Conservation (phyloP, 2,329 filamentous ascomycete genomes). For the Fusarium sterilihyphosum region DNA sequence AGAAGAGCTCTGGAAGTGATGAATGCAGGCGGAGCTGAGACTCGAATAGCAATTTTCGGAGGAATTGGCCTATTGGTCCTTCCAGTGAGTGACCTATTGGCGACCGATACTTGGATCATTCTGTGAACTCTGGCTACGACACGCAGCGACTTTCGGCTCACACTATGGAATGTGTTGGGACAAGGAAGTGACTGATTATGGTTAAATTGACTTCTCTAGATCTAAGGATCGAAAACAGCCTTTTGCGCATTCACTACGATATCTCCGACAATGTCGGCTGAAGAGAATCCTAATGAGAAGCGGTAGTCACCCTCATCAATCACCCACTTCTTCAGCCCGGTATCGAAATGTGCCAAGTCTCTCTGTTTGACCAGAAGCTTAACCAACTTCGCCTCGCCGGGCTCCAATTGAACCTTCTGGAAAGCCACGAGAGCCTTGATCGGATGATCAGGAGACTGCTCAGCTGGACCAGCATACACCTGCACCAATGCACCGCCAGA, state of each 20-base stretch:
- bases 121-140: fast-evolving
- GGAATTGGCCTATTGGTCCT: fast-evolving
- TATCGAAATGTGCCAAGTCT: conserved; percentile 46
- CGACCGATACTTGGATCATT: not conserved
- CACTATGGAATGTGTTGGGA: not conserved
- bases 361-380: conserved; percentile 24
- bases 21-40: not conserved
- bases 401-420: conserved; percentile 39
- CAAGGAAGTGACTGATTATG: not conserved
- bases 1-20: too few species aligned
- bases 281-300: conserved; percentile 42
- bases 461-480: conserved; percentile 53
- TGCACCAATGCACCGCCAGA: conserved; percentile 64
- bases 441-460: conserved; percentile 33
- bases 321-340: conserved; percentile 39
- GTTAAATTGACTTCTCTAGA: fast-evolving
- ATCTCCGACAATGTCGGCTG: conserved; percentile 27
- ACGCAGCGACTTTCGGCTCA: too few species aligned
- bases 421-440: conserved; percentile 47
- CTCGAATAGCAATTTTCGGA: not conserved
- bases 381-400: conserved; percentile 30
- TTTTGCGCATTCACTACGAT: not conserved
- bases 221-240: conserved; percentile 5
- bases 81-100: not conserved
- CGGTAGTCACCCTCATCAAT: conserved; percentile 41